phyloP scores from a whole-genome alignment of 139 green algal genomes.

The Pseudopediastrum boryanum region DNA sequence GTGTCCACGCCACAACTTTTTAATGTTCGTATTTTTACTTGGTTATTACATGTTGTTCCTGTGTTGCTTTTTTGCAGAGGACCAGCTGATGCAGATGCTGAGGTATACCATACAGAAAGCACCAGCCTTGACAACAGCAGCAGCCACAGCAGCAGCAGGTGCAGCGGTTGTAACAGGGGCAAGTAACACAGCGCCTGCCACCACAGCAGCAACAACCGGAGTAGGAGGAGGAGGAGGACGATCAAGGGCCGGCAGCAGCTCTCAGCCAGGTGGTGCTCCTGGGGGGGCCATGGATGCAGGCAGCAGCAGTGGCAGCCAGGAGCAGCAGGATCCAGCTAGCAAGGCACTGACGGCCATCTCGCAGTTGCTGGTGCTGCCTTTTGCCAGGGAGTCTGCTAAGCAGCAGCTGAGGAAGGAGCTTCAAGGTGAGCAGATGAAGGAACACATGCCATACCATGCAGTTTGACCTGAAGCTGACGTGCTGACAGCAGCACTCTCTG shows the following conservation, averaged over 20 bases:
- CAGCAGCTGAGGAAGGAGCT: conserved; percentile 23
- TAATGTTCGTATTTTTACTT: no score
- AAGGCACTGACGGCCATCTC: not conserved
- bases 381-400: conserved; percentile 13
- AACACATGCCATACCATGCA: not conserved
- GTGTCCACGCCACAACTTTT: no score
- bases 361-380: not conserved
- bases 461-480: not conserved
- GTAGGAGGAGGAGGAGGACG: not conserved
- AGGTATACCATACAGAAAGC: conserved; percentile 20
- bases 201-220: conserved; percentile 32
- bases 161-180: no score
- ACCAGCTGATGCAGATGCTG: conserved; percentile 53
- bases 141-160: not conserved
- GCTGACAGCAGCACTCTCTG: not conserved
- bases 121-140: not conserved
- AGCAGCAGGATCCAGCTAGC: not conserved
- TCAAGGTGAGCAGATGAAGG: not conserved
- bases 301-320: not conserved
- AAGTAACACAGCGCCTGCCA: no score
- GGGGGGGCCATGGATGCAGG: not conserved
- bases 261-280: not conserved
- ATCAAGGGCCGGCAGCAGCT: not conserved
- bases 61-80: conserved; percentile 37
- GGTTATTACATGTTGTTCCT: no score